Evolutionary conservation across 176 grass and related monocot genomes (phyloP), one percentile per base, ranked within the genome.

Genomic region (Aegilops bicornis): DNA sequence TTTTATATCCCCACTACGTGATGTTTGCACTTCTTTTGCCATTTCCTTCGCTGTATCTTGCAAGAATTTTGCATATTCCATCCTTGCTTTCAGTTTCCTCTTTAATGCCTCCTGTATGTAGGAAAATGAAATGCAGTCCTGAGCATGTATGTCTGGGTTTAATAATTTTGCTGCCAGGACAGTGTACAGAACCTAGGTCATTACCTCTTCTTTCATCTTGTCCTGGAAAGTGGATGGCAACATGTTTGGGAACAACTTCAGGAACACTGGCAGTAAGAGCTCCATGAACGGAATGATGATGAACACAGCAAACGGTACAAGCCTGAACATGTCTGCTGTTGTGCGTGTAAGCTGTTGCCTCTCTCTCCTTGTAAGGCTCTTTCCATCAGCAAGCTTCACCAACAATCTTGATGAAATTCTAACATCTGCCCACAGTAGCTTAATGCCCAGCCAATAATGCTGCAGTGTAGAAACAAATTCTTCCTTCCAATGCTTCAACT

Each of bases 211-310:
- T 88, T 94, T 94, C 96, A 96, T 96, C 79, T 90, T 98, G 78
- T 95, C 93, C 72, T 98, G 88, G 69, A 98, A 98, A 58, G 93
- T 98, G n/a, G 93, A 98, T 22, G 93, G 96, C 48, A 98, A 83
- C 96, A 98, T 98, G 86, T 94, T 95, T 76, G 96, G 96, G 50
- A 98, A 98, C 64, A 98, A 24, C 77, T 91, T 95, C 59, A 98
- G 88, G 89, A 98, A 96, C 22, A 98, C 93, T 67, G 96, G 96
- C 58, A 98, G 74, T 56, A 98, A 92, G 22, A 98, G 50, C 78
- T 98, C 96, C 96, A 98, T 98, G 77, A 98, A 98, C 7, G 96
- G 96, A 73, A 96, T 87, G 54, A 96, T 89, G 64, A 98, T 92
- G 80, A 98, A 98, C 39, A 98, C 91, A 7, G 96, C 96, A 36